These are phyloP conservation scores for Tricholoma sp. DNA, from an alignment of 768 basidiomycete species.

Conservation along the genomic window DNA sequence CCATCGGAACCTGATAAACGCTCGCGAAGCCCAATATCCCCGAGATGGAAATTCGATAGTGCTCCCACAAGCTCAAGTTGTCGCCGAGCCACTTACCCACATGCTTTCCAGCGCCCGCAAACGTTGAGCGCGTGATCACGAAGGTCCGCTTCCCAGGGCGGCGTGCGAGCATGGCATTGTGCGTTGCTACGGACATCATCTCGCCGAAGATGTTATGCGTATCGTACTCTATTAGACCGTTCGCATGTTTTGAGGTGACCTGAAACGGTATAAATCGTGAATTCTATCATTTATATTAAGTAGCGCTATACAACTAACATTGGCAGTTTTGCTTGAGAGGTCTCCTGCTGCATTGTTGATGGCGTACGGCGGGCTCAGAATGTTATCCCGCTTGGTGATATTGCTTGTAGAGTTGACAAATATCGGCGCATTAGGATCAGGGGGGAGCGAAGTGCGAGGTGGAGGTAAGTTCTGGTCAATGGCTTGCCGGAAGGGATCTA, in stretches of 20 bases:
- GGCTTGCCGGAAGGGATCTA: constrained; percentile 56
- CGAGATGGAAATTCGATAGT: constrained; percentile 56
- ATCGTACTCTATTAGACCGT: constrained; percentile 56
- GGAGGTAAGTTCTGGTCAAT: constrained; percentile 50
- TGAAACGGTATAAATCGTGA: constrained; percentile 9
- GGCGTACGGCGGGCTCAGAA: constrained; percentile 50
- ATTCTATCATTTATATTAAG: not conserved
- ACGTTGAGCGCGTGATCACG: constrained; percentile 71
- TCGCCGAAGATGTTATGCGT: constrained; percentile 65
- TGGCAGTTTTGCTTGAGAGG: constrained; percentile 51
- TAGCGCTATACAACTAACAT: constrained; percentile 29
- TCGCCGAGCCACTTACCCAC: constrained; percentile 78
- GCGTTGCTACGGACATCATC: constrained; percentile 65
- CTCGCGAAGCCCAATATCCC: constrained; percentile 64
- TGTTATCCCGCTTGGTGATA: constrained; percentile 26
- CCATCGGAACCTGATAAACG: constrained; percentile 68
- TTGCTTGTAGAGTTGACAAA: constrained; percentile 27
- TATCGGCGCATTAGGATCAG: constrained; percentile 49
- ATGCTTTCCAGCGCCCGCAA: constrained; percentile 58
- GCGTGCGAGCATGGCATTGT: constrained; percentile 55
- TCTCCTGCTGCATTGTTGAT: constrained; percentile 54
- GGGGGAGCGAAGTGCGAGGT: constrained; percentile 40
- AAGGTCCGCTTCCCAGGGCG: constrained; percentile 56
- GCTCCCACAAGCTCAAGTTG: constrained; percentile 53
- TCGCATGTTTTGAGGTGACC: constrained; percentile 47